These are phyloP conservation scores for Sanghuangporus baumii DNA, from an alignment of 1,284 basidiomycete genomes.

Conservation along the genomic window DNA sequence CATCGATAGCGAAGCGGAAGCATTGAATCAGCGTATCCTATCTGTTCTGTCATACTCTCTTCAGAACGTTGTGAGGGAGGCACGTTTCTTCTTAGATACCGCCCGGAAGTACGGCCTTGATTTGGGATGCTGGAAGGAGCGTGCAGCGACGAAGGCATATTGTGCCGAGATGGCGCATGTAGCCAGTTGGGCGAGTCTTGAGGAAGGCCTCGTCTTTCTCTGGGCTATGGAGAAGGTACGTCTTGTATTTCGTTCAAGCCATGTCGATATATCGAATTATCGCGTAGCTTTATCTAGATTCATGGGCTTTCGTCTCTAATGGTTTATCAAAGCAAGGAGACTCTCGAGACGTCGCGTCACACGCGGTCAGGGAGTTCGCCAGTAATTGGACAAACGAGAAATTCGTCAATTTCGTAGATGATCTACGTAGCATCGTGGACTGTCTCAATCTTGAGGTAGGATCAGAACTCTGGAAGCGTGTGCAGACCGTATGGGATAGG, in stretches of 20 bases:
- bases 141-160: conserved; percentile 60
- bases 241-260: background rate
- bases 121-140: conserved; percentile 44
- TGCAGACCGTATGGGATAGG: conserved; percentile 52
- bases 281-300: conserved; percentile 49
- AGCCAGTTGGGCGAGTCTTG: conserved; percentile 39
- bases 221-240: conserved; percentile 75
- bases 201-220: conserved; percentile 63
- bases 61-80: conserved; percentile 54
- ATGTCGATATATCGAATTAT: background rate
- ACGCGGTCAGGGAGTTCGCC: conserved; percentile 46
- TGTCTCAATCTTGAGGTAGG: conserved; percentile 37
- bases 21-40: conserved; percentile 40
- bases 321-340: background rate
- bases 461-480: conserved; percentile 34
- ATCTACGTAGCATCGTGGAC: conserved; percentile 50
- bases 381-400: conserved; percentile 62
- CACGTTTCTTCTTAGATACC: conserved; percentile 54
- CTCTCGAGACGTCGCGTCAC: conserved; percentile 22
- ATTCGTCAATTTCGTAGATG: conserved; percentile 56
- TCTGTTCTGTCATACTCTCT: conserved; percentile 45
- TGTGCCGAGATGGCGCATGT: conserved; percentile 63
- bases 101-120: conserved; percentile 40
- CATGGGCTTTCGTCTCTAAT: conserved; percentile 46
- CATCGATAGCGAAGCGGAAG: conserved; percentile 31